Evolutionary conservation across 306 rosid species (phyloP), one percentile per base, ranked within the genome.

Genomic region (Fagus sylvatica): DNA sequence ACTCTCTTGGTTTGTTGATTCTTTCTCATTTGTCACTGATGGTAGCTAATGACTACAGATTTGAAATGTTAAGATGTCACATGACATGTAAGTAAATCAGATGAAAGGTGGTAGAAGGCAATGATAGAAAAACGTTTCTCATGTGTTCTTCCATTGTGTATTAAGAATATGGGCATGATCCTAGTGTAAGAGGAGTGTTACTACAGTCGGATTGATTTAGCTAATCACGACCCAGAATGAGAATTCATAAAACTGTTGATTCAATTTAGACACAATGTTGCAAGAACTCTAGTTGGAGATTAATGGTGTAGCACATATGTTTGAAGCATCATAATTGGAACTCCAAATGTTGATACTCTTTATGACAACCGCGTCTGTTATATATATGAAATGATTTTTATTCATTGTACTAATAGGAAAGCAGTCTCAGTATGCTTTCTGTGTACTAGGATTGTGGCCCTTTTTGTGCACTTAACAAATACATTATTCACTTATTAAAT

Each of bases 81-180:
- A 34, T 77, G 79, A 78, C 77, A 76, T 86, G 88, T 82, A 87
- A 79, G 76, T 82, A 79, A 83, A 83, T 78, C 76, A 71, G 70
- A 73, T 79, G 86, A 54, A 81, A 87, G 86, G 72, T 62, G 69
- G 69, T 71, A 60, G 76, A 82, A 76, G 76, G 66, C 53, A 88
- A 87, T 84, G 79, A 84, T 76, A 78, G 79, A 48, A 61, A 62
- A 46, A 70, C 46, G 75, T 75, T 71, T 16, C 41, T 15, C 69
- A 59, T n/a, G 9, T 53, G 55, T 48, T 48, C 33, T 34, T 61
- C 41, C 48, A 32, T 34, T 37, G 9, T 34, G 53, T 61, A 33
- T 77, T 33, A 11, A 12, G 34, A 40, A 65, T 68, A 41, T 22
- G 83, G 74, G 17, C 15, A 59, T 2, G 53, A 79, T 41, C 32